Percentiles rank a stretch among this genome's conserved stretches.
These are phyloP conservation scores for Sclerotiophoma versabilis DNA, from an alignment of 2,329 filamentous ascomycete genomes.

Conservation along the genomic window DNA sequence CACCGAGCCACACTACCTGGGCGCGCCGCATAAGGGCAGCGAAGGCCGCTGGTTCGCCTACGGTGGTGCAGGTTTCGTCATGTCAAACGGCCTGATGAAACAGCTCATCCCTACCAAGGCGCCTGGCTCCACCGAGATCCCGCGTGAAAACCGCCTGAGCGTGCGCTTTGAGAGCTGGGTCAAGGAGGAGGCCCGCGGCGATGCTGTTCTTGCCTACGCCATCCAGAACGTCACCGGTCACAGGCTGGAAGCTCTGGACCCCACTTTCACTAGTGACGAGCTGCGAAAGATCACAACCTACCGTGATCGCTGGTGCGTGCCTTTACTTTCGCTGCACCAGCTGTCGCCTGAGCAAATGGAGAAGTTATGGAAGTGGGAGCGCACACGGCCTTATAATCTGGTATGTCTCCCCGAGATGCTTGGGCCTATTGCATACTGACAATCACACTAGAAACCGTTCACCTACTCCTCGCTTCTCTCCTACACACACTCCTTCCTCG, in stretches of 20 bases:
- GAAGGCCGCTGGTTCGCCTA: conserved; percentile 51
- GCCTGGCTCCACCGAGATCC: conserved; percentile 35
- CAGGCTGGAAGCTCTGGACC: conserved; percentile 48
- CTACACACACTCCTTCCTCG: conserved; percentile 46
- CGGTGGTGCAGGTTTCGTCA: conserved; percentile 55
- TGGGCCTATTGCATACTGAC: not conserved
- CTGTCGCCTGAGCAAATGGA: conserved; percentile 57
- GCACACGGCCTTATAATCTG: conserved; percentile 44
- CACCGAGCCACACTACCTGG: conserved; percentile 49
- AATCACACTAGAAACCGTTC: conserved; percentile 40
- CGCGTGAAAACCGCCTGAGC: conserved; percentile 39
- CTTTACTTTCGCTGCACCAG: conserved; percentile 51
- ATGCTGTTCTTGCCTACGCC: conserved; percentile 49
- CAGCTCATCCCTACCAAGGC: conserved; percentile 47
- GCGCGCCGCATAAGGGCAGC: conserved; percentile 45
- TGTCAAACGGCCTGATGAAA: conserved; percentile 61
- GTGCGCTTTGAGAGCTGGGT: conserved; percentile 42
- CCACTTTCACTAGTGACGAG: conserved; percentile 54
- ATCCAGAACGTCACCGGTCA: conserved; percentile 47
- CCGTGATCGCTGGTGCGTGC: conserved; percentile 52
- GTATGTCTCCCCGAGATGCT: conserved; percentile 20
- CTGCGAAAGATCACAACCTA: conserved; percentile 55
- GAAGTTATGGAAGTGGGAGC: conserved; percentile 58
- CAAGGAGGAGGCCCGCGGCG: conserved; percentile 55
- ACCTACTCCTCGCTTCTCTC: conserved; percentile 48